phyloP scores from a whole-genome alignment of 805 yeast genomes.

The Ogataea polymorpha region DNA sequence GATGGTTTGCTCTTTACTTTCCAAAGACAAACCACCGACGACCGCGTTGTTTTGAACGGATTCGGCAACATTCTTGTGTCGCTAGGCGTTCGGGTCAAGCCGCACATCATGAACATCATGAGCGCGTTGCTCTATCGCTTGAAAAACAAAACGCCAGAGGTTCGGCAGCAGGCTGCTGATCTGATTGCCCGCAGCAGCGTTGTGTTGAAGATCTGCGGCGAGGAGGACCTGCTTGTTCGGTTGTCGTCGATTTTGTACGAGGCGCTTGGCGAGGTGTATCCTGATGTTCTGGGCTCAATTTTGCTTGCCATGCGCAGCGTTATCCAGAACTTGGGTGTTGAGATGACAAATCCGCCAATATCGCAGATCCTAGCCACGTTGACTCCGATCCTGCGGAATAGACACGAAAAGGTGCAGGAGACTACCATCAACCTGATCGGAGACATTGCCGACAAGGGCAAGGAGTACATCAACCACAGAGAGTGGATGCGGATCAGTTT shows the following conservation, averaged over 20 bases:
- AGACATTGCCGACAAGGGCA: slow-evolving; percentile 71
- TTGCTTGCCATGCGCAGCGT: slow-evolving; percentile 67
- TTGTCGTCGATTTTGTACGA: slow-evolving; percentile 79
- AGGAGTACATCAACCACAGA: slow-evolving; percentile 80
- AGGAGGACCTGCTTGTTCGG: slow-evolving; percentile 59
- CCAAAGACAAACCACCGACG: slow-evolving; percentile 69
- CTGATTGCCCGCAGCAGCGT: slow-evolving; percentile 65
- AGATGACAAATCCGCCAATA: slow-evolving; percentile 72
- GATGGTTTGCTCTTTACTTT: slow-evolving; percentile 81
- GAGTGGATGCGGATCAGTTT: slow-evolving; percentile 98
- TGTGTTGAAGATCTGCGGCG: slow-evolving; percentile 61
- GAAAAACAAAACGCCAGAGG: slow-evolving; percentile 65
- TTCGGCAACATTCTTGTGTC: slow-evolving; percentile 62
- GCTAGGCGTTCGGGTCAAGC: slow-evolving; percentile 61
- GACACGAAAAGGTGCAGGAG: slow-evolving; percentile 89
- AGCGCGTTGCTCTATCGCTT: slow-evolving; percentile 70
- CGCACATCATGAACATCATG: slow-evolving; percentile 69
- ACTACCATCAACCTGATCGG: slow-evolving; percentile 78
- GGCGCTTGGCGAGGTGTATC: slow-evolving; percentile 90
- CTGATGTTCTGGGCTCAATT: slow-evolving; percentile 88
- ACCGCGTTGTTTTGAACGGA: slow-evolving; percentile 51
- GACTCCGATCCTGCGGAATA: slow-evolving; percentile 85
- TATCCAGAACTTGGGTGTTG: slow-evolving; percentile 56
- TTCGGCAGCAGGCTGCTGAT: slow-evolving; percentile 84
- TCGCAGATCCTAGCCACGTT: slow-evolving; percentile 80